Percentiles rank a stretch among this genome's conserved stretches.
Evolutionary conservation across 306 rosid genomes (phyloP).

Genomic region (Boehmeria nivea): DNA sequence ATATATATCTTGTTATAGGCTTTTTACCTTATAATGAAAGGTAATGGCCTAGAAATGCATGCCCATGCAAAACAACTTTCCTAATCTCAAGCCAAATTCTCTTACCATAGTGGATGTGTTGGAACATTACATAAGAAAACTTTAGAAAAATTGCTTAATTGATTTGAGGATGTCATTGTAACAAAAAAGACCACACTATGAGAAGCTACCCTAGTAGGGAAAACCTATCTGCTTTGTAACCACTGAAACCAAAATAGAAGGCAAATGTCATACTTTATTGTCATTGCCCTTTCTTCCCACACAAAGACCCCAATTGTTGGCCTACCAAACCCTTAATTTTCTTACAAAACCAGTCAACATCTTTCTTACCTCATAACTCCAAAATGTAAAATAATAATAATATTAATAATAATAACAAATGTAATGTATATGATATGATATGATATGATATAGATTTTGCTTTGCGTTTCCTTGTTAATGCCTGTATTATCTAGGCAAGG

Average conservation of each 20-base stretch:
- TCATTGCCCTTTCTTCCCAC: constrained; percentile 34
- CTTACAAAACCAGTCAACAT: constrained; percentile 29
- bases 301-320: constrained; percentile 44
- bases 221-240: constrained; percentile 35
- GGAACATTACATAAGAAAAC: background rate
- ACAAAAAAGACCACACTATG: constrained; percentile 12
- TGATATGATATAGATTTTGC: too few relatives aligned
- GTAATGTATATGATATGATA: constrained; percentile 12
- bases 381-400: background rate
- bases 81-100: constrained; percentile 3
- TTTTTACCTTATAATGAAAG: too few relatives aligned
- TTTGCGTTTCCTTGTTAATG: constrained; percentile 36
- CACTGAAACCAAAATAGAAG: constrained; percentile 38
- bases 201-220: constrained; percentile 17
- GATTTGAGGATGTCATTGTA: constrained; percentile 8
- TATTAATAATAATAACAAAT: background rate
- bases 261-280: constrained; percentile 38
- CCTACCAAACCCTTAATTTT: constrained; percentile 45
- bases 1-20: too few relatives aligned
- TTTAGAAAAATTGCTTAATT: background rate
- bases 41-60: background rate
- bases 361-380: constrained; percentile 34
- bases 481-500: constrained; percentile 24
- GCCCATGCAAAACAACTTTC: background rate
- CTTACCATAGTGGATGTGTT: background rate